Evolutionary conservation across 2,329 filamentous ascomycete genomes (phyloP), one percentile per base, ranked within the genome.

Genomic region (Xylariaceae sp.): DNA sequence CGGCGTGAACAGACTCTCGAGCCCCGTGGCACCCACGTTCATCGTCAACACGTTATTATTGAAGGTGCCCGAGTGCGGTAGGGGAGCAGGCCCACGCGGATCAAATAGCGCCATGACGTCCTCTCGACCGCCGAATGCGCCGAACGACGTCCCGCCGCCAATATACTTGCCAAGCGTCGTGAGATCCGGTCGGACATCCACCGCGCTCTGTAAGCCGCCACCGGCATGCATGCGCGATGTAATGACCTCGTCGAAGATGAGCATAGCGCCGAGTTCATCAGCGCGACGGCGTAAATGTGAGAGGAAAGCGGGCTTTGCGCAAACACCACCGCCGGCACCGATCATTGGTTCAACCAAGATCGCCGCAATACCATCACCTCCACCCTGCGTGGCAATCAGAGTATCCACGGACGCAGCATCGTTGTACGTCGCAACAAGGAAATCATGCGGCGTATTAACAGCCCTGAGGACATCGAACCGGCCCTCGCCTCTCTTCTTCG

Each of bases 221-320:
- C 77, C 73, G 1, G 74, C 74, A 15, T 76, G 72, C 34, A 88
- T 72, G 1, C 87, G 78, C 2, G 82, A 86, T 0, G 86, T 88
- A 80, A 88, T 87, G 4, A 90, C 87, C 72, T 90, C 88, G 68
- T 90, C 88, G 11, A 88, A 74, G 41, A 90, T 84, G 63, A 90
- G 79, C 0, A 90, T 59, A 0, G 82, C 82, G 1, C 80, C 81
- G 0, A 69, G 70, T 55, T 75, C 72, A 35, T 71, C 73, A 1
- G 83, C 79, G 4, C 76, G 73, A 0, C 75, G 69, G 50, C 81
- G 80, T 3, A 88, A 71, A 1, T 75, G 75, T 8, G 70, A 61
- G 30, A 88, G 69, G 63, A 88, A 89, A 15, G 77, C 77, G 55
- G 37, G 55, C 0, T 72, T 75, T 0, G 75, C 85, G 0, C 76